phyloP scores from a whole-genome alignment of 2,329 filamentous ascomycete species.

The Colletotrichum somersetense region DNA sequence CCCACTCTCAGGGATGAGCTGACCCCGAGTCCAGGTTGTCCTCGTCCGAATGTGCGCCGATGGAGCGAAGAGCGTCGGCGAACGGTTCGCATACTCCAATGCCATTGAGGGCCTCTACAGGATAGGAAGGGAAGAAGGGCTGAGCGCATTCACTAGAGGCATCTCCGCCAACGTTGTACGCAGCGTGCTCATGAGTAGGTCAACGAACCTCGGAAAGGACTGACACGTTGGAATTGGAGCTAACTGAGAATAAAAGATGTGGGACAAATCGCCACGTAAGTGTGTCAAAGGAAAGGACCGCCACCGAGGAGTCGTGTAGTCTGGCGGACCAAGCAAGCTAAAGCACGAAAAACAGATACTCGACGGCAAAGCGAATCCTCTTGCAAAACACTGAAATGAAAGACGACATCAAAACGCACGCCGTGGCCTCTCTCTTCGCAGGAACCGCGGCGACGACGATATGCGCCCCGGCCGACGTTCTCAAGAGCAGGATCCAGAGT shows the following conservation, averaged over 20 bases:
- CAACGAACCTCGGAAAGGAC: not conserved
- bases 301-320: not conserved
- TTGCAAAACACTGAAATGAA: conserved; percentile 46
- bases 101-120: conserved; percentile 51
- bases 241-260: conserved; percentile 51
- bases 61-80: conserved; percentile 52
- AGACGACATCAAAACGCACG: conserved; percentile 57
- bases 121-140: conserved; percentile 54
- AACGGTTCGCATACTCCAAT: conserved; percentile 56
- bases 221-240: conserved; percentile 17
- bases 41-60: conserved; percentile 62
- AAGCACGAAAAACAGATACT: conserved; percentile 47
- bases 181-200: conserved; percentile 60
- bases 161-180: conserved; percentile 56
- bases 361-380: conserved; percentile 52
- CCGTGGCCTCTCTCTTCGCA: conserved; percentile 54
- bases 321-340: not conserved
- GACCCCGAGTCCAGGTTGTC: conserved; percentile 47
- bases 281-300: conserved; percentile 42
- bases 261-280: conserved; percentile 59
- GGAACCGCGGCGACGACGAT: conserved; percentile 61
- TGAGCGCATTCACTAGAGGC: conserved; percentile 54
- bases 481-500: conserved; percentile 59
- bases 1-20: not conserved
- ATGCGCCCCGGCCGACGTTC: conserved; percentile 59